Evolutionary conservation across 2,329 filamentous ascomycete genomes (phyloP).

Genomic region (Phyllosticta ampelicida): DNA sequence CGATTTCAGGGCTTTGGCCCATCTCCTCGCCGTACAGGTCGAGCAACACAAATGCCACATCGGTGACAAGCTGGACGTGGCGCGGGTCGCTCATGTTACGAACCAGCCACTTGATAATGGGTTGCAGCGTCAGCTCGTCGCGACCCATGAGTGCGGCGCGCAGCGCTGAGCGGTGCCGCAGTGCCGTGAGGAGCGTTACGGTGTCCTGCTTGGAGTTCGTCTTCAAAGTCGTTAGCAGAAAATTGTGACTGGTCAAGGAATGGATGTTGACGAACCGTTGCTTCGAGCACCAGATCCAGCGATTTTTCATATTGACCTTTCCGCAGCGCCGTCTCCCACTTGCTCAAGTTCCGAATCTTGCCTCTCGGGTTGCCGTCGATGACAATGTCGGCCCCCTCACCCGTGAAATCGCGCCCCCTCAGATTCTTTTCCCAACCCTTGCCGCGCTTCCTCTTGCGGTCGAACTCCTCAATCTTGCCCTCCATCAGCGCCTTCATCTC

Average conservation of each 20-base stretch:
- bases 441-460: conserved; percentile 53
- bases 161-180: conserved; percentile 80
- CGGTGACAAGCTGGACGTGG: conserved; percentile 69
- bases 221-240: neutral
- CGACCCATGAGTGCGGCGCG: conserved; percentile 68
- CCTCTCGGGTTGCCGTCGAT: conserved; percentile 63
- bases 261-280: conserved; percentile 20
- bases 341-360: conserved; percentile 51
- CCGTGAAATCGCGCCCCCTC: conserved; percentile 66
- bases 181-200: conserved; percentile 69
- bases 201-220: conserved; percentile 26
- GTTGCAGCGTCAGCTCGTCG: conserved; percentile 70
- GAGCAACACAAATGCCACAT: conserved; percentile 69
- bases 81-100: conserved; percentile 73
- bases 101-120: conserved; percentile 73
- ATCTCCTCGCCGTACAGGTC: conserved; percentile 81
- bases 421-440: conserved; percentile 51
- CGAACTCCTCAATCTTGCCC: conserved; percentile 67
- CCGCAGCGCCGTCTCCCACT: conserved; percentile 76
- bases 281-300: conserved; percentile 62
- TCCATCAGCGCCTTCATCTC: conserved; percentile 75
- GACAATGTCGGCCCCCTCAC: conserved; percentile 77
- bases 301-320: conserved; percentile 67
- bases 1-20: conserved; percentile 61
- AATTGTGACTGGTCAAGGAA: too few relatives aligned